phyloP scores from a whole-genome alignment of 768 basidiomycete genomes.

The Lactarius akahatsu region DNA sequence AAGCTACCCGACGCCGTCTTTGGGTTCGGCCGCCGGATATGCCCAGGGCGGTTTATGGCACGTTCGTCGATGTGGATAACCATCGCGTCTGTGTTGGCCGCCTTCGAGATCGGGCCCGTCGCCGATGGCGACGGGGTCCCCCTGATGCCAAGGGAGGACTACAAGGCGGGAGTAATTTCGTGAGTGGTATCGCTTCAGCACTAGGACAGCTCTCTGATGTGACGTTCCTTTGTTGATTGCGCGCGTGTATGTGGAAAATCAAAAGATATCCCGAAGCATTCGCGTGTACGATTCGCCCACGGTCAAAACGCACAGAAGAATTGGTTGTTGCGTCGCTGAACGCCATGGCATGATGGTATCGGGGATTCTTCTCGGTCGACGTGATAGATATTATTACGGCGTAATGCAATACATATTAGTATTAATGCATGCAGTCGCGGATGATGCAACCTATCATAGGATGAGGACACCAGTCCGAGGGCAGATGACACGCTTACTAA shows the following conservation, averaged over 20 bases:
- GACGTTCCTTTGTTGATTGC: background rate
- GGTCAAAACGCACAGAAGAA: slow-evolving; percentile 20
- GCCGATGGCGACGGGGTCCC: slow-evolving; percentile 4
- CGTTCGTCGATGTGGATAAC: slow-evolving; percentile 25
- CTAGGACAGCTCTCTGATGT: background rate
- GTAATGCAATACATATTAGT: background rate
- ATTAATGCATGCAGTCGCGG: background rate
- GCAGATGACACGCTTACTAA: background rate
- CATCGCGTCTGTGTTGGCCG: slow-evolving; percentile 16
- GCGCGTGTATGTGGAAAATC: background rate
- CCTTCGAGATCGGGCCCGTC: slow-evolving; percentile 19
- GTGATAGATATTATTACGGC: background rate
- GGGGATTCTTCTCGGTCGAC: background rate
- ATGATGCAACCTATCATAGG: background rate
- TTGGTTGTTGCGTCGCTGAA: slow-evolving; percentile 24
- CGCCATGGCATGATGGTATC: background rate
- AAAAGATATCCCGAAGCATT: slow-evolving; percentile 31
- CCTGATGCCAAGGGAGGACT: slow-evolving; percentile 13
- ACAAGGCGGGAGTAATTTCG: slow-evolving; percentile 19
- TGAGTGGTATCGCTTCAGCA: slow-evolving; percentile 10
- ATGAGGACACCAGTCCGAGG: background rate
- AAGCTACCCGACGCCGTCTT: slow-evolving; percentile 15
- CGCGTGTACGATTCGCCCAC: slow-evolving; percentile 31
- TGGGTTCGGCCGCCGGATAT: slow-evolving; percentile 26
- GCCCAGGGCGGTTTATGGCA: slow-evolving; percentile 25